These are phyloP conservation scores for Umbelopsis isabellina DNA, from an alignment of 192 early-diverging fungal species.

Conservation along the genomic window DNA sequence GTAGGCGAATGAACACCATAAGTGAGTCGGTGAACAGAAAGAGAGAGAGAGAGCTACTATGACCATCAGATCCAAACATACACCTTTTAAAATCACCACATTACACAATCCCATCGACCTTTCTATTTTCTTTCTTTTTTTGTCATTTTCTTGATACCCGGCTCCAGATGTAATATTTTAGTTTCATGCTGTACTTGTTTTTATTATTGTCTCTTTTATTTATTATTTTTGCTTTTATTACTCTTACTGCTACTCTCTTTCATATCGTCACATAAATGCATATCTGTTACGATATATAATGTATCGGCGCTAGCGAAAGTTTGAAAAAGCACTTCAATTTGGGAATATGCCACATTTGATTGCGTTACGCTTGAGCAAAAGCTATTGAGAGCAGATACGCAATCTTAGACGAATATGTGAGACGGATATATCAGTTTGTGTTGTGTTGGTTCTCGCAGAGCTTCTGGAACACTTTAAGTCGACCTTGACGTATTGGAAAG, in stretches of 20 bases:
- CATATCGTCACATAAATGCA: too few species aligned
- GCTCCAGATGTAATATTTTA: constrained; percentile 13
- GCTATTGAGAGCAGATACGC: too few species aligned
- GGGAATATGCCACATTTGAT: too few species aligned
- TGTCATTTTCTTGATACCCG: constrained; percentile 2
- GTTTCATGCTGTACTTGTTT: constrained; percentile 1
- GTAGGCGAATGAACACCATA: constrained; percentile 35
- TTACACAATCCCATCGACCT: not conserved
- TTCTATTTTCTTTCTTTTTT: not conserved
- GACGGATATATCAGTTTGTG: too few species aligned
- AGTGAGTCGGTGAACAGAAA: too few species aligned
- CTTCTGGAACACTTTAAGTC: constrained; percentile 5
- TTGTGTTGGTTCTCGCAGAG: not conserved
- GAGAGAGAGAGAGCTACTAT: too few species aligned
- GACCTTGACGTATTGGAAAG: not conserved
- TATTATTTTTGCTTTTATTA: not conserved
- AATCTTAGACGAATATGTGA: too few species aligned
- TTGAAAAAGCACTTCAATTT: too few species aligned
- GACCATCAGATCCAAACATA: too few species aligned
- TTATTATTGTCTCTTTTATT: not conserved
- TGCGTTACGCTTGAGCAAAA: too few species aligned
- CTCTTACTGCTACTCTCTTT: not conserved
- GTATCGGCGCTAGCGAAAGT: too few species aligned
- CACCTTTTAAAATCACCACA: not conserved
- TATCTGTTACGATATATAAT: too few species aligned